These are phyloP conservation scores for Crithidia thermophila DNA, from an alignment of 208 protist genomes.

Conservation along the genomic window DNA sequence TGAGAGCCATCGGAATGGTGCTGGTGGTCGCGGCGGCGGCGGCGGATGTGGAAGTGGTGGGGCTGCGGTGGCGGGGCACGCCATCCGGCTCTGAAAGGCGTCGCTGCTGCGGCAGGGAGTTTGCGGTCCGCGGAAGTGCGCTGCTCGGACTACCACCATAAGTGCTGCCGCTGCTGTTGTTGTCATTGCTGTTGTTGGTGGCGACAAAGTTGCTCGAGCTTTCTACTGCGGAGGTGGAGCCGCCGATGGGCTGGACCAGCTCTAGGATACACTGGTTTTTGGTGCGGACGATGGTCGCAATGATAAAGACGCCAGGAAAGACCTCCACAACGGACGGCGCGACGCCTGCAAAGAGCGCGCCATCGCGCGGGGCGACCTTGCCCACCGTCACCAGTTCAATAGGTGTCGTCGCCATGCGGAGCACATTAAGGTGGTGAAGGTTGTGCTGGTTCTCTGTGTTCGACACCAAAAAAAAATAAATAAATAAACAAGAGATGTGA, in stretches of 20 bases:
- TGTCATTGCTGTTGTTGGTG: background rate
- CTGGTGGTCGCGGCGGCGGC: background rate
- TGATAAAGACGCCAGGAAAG: slow-evolving; percentile 46
- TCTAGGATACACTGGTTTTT: slow-evolving; percentile 69
- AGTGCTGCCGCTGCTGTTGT: background rate
- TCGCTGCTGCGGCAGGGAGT: background rate
- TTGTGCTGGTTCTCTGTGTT: too few species aligned
- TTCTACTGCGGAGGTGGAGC: background rate
- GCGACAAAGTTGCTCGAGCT: too few species aligned
- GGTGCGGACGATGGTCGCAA: slow-evolving; percentile 49
- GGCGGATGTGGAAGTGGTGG: background rate
- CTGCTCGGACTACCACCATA: too few species aligned
- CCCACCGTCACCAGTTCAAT: slow-evolving; percentile 20
- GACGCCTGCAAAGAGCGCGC: background rate
- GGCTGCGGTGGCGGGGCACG: background rate
- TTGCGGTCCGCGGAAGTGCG: too few species aligned
- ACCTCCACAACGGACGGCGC: slow-evolving; percentile 46
- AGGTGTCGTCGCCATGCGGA: slow-evolving; percentile 18
- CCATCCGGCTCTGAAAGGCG: background rate
- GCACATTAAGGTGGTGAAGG: background rate
- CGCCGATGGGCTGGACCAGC: slow-evolving; percentile 29
- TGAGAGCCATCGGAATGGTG: slow-evolving; percentile 24
- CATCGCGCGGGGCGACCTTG: slow-evolving; percentile 17
- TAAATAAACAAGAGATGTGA: too few species aligned
- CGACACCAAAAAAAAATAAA: background rate